Conservation (phyloP, 1,284 basidiomycete species). For the Leccinum fuscescens region DNA sequence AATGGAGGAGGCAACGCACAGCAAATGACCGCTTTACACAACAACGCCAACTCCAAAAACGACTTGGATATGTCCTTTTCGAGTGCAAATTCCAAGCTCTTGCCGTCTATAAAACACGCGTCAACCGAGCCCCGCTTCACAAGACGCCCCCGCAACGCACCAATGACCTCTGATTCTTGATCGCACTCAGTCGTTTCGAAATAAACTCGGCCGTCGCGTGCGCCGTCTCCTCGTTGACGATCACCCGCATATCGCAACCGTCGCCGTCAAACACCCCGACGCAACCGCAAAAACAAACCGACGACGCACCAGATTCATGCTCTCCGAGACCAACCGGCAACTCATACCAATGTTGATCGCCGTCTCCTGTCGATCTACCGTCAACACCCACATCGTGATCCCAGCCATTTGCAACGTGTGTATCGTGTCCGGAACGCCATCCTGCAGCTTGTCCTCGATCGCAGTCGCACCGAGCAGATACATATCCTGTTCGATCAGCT, state of each 20-base stretch:
- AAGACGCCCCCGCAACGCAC: slow-evolving; percentile 40
- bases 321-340: slow-evolving; percentile 94
- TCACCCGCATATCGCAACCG: slow-evolving; percentile 53
- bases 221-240: slow-evolving; percentile 91
- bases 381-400: slow-evolving; percentile 99
- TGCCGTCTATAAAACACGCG: slow-evolving; percentile 68
- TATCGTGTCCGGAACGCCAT: slow-evolving; percentile 97
- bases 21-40: slow-evolving; percentile 98
- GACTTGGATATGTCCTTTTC: slow-evolving; percentile 88
- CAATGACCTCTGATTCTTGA: slow-evolving; percentile 95
- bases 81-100: slow-evolving; percentile 89
- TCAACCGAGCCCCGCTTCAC: background rate
- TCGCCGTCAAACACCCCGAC: background rate
- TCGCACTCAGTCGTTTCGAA: slow-evolving; percentile 83
- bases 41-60: slow-evolving; percentile 93
- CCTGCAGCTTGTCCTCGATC: slow-evolving; percentile 98
- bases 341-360: slow-evolving; percentile 99
- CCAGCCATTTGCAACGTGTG: slow-evolving; percentile 97
- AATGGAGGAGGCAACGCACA: slow-evolving; percentile 48
- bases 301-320: slow-evolving; percentile 87
- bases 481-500: slow-evolving; percentile 93
- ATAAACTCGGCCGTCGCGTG: slow-evolving; percentile 86
- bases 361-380: slow-evolving; percentile 97
- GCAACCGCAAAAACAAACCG: background rate
- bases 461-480: slow-evolving; percentile 94